Conservation (phyloP, 2,329 filamentous ascomycete genomes). For the Coniochaeta pulveracea region DNA sequence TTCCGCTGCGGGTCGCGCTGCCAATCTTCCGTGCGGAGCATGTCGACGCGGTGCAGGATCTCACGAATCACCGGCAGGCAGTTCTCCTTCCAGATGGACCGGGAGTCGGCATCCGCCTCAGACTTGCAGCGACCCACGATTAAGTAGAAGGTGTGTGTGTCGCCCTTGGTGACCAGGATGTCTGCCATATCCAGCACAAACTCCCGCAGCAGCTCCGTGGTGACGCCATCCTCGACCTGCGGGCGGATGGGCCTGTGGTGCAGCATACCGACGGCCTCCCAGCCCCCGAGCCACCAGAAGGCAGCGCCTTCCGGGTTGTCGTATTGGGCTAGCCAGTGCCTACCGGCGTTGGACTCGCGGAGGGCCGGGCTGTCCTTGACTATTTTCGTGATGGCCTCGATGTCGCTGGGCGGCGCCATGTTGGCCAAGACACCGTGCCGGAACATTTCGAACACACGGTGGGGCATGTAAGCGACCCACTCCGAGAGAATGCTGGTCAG, state of each 20-base stretch:
- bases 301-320: neutral
- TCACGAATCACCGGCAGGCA: neutral
- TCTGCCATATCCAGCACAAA: neutral
- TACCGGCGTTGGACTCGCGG: slow-evolving; percentile 15
- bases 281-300: neutral
- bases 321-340: slow-evolving; percentile 16
- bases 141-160: neutral
- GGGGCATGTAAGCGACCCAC: slow-evolving; percentile 9
- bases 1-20: neutral
- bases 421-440: slow-evolving; percentile 12
- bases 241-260: neutral
- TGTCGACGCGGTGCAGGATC: neutral
- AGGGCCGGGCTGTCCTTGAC: slow-evolving; percentile 14
- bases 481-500: slow-evolving; percentile 4
- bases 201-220: neutral
- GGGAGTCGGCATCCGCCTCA: neutral
- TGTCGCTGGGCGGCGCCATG: slow-evolving; percentile 11
- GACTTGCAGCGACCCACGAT: neutral
- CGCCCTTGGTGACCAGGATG: neutral
- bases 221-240: neutral
- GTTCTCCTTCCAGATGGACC: neutral
- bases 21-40: neutral
- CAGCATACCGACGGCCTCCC: neutral
- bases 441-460: slow-evolving; percentile 10
- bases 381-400: slow-evolving; percentile 12